Percentiles rank a stretch among this genome's conserved stretches.
Conservation (phyloP, 257 asterid species). For the Przewalskia tangutica region DNA sequence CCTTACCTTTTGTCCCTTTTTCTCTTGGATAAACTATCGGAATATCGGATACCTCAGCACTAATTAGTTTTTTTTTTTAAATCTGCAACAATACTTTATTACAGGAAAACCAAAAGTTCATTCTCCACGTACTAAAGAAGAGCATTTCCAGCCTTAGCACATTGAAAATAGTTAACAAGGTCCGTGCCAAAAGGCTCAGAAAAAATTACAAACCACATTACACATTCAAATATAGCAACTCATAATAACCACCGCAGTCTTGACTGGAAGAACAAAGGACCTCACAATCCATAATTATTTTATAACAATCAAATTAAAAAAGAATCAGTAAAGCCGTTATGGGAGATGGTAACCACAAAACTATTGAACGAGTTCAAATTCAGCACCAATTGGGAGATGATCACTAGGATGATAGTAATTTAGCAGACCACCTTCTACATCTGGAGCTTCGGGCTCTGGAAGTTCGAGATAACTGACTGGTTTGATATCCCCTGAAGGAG, state of each 20-base stretch:
- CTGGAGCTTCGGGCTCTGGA: slow-evolving; percentile 52
- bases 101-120: not conserved
- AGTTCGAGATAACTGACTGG: slow-evolving; percentile 74
- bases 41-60: not conserved
- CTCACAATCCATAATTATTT: not conserved
- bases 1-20: not conserved
- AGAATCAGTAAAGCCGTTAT: not conserved
- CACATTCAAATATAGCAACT: not conserved
- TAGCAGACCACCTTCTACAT: slow-evolving; percentile 70
- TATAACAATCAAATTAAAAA: too few relatives aligned
- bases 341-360: not conserved
- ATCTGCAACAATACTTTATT: not conserved
- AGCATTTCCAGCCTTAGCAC: not conserved
- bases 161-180: not conserved
- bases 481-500: slow-evolving; percentile 38
- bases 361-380: slow-evolving; percentile 48
- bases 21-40: not conserved
- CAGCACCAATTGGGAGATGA: slow-evolving; percentile 92
- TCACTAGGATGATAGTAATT: slow-evolving; percentile 88
- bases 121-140: not conserved
- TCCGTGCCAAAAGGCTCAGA: not conserved
- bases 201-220: not conserved
- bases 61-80: not conserved
- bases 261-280: not conserved
- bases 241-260: not conserved